Evolutionary conservation across 164 flowering plant species (phyloP).

Genomic region (Berberis vulgaris): DNA sequence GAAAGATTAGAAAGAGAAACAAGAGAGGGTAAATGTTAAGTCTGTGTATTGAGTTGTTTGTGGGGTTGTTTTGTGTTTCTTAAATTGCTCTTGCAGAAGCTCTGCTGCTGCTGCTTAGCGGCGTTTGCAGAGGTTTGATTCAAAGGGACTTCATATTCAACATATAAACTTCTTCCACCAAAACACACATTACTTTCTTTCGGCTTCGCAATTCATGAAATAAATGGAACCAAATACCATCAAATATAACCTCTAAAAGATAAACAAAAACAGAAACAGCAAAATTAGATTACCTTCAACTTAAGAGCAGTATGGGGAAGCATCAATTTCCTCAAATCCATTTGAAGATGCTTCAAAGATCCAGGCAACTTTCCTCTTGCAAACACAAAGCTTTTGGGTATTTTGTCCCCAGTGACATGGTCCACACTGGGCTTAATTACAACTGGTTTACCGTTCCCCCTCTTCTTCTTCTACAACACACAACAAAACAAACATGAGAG

Average conservation of each 20-base stretch:
- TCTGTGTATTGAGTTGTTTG: too few relatives aligned
- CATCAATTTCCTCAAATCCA: constrained; percentile 88
- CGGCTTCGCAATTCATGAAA: background rate
- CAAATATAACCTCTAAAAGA: background rate
- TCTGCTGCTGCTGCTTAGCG: background rate
- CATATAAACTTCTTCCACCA: background rate
- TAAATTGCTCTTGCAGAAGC: too few relatives aligned
- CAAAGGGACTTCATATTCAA: background rate
- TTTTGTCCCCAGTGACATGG: constrained; percentile 80
- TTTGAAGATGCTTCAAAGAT: constrained; percentile 53
- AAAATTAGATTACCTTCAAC: constrained; percentile 47
- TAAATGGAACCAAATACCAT: too few relatives aligned
- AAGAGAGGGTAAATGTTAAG: too few relatives aligned
- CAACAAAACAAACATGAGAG: constrained; percentile 1
- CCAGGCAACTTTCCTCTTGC: constrained; percentile 69
- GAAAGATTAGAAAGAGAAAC: too few relatives aligned
- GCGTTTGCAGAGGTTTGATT: background rate
- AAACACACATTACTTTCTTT: background rate
- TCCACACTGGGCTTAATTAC: constrained; percentile 46
- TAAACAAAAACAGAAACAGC: background rate
- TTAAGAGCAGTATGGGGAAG: constrained; percentile 84
- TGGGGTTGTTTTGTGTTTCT: too few relatives aligned
- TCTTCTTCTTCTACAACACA: constrained; percentile 29
- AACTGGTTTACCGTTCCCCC: constrained; percentile 41
- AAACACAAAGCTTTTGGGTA: constrained; percentile 85